Evolutionary conservation across 306 rosid genomes (phyloP).

Genomic region (Albizia julibrissin): DNA sequence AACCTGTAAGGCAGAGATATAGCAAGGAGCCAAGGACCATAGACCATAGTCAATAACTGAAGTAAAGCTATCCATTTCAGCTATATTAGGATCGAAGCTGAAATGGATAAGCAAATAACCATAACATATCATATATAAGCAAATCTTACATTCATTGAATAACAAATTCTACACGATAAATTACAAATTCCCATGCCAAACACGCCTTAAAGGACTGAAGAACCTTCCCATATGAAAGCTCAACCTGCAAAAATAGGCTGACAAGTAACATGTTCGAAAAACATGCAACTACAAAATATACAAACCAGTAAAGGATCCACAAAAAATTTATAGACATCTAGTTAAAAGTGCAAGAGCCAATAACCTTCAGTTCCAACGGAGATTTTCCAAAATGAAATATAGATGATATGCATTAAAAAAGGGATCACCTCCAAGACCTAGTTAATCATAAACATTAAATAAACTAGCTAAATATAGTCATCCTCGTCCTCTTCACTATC

Average conservation of each 20-base stretch:
- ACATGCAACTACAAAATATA: not conserved
- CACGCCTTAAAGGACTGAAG: not conserved
- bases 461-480: constrained; percentile 25
- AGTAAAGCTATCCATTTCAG: too few species aligned
- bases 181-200: not conserved
- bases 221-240: not conserved
- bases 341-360: not conserved
- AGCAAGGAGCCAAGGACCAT: too few species aligned
- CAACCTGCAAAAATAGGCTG: not conserved
- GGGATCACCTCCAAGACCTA: not conserved
- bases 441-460: not conserved
- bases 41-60: too few species aligned
- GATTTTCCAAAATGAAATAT: not conserved
- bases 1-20: too few species aligned
- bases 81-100: too few species aligned
- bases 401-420: not conserved
- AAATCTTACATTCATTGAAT: not conserved
- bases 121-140: not conserved
- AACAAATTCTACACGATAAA: not conserved
- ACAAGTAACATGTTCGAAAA: not conserved
- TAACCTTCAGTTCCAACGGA: not conserved
- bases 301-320: not conserved
- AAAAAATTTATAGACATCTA: not conserved
- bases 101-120: not conserved
- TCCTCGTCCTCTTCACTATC: constrained; percentile 4